Base-by-base conservation (phyloP, 345 rosid species). In the Eutrema japonicum region DNA sequence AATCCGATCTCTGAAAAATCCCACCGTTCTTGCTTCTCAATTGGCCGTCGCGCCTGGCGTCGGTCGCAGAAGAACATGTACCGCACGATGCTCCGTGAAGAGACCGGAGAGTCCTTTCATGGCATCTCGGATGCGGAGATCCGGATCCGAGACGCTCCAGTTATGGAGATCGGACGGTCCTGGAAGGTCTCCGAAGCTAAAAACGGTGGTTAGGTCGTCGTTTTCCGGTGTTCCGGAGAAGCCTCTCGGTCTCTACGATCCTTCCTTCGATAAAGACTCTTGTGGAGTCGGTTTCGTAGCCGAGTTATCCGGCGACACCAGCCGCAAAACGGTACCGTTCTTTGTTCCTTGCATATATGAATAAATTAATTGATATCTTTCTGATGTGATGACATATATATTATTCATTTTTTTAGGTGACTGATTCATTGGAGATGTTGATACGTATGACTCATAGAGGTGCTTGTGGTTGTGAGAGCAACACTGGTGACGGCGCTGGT, bases 281-380 rank as follows among this genome's bases (percentile, higher is more conserved):
- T 96, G 99, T 55, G 99, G 99, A 46, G 99, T 96, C 47, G 99
- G 99, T 49, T 96, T 96, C 29, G 98, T 92, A 1, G 99, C 99
- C 3, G 98, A 96, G 72, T 73, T 96, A 59, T 96, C 99, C 33
- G 91, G 97, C 45, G 87, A 89, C 29, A 69, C 83, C 78, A 89
- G 85, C 85, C 99, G 98, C 32, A 90, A 88, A 78, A 92, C 98
- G 89, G 99, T 85, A 76, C 10, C 69, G 49, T 10, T 66, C 3
- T 3, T 29, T 50, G 0, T 16, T 30, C 33, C 0, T 11, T 7
- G 1, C 2, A 2, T 7, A 29, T 7, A 12, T 58, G 3, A 18
- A 8, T 43, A 1, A 4, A 37, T 16, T 14, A 37, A 29, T 43
- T n/a, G 16, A n/a, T 36, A 2, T 64, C 38, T 58, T 40, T 16